Conservation (phyloP, 495 filamentous ascomycete genomes). For the Podospora conica region DNA sequence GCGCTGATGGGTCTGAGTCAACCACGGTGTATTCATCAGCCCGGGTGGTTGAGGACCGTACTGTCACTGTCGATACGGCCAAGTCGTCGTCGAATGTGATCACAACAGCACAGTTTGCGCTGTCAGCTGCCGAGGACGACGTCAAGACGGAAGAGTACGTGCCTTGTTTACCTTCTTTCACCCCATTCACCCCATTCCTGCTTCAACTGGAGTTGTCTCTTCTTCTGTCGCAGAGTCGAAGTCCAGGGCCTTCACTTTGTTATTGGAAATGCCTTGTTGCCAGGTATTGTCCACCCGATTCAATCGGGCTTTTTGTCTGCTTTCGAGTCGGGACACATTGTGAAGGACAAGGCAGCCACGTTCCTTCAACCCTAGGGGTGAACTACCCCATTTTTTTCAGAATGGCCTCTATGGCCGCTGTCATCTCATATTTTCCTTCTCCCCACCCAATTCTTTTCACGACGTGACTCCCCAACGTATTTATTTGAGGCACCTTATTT, state of each 20-base stretch:
- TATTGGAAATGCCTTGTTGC: no score
- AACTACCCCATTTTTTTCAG: neutral
- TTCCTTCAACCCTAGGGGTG: neutral
- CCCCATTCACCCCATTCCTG: neutral
- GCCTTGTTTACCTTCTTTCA: neutral
- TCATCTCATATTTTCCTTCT: neutral
- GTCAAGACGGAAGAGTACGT: neutral
- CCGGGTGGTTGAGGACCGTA: neutral
- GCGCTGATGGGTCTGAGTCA: neutral
- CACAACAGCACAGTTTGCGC: neutral
- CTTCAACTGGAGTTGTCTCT: neutral
- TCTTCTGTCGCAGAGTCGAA: neutral
- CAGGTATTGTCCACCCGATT: neutral
- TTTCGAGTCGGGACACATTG: neutral
- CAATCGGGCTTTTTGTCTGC: neutral
- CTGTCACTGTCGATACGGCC: neutral
- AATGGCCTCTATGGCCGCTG: neutral
- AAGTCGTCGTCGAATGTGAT: neutral
- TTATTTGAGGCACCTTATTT: neutral
- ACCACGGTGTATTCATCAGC: neutral
- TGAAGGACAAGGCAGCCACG: neutral
- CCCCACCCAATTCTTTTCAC: neutral
- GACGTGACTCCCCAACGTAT: neutral
- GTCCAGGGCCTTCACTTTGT: neutral
- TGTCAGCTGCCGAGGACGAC: neutral